These are phyloP conservation scores for Tuber melanosporum DNA, from an alignment of 495 filamentous ascomycete genomes.

Conservation along the genomic window DNA sequence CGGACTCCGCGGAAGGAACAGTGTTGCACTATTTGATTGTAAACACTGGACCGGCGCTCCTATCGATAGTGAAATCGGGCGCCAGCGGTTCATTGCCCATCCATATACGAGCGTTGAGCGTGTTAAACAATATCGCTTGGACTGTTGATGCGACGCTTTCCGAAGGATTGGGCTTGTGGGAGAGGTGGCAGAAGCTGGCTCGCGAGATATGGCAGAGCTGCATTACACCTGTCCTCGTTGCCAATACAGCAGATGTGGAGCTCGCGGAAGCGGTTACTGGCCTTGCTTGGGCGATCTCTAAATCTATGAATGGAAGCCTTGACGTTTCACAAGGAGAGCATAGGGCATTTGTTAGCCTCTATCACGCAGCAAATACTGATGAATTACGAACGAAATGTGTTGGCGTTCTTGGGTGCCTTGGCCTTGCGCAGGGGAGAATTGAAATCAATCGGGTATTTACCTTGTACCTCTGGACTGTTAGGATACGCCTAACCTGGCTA, in stretches of 20 bases:
- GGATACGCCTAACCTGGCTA: slow-evolving; percentile 1
- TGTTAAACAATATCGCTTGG: slow-evolving; percentile 59
- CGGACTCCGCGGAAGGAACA: slow-evolving; percentile 28
- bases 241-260: slow-evolving; percentile 54
- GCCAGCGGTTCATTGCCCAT: slow-evolving; percentile 30
- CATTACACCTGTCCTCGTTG: slow-evolving; percentile 50
- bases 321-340: slow-evolving; percentile 48
- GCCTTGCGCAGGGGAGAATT: slow-evolving; percentile 45
- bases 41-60: slow-evolving; percentile 48
- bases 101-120: slow-evolving; percentile 48
- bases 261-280: slow-evolving; percentile 54
- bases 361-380: slow-evolving; percentile 47
- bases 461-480: slow-evolving; percentile 22
- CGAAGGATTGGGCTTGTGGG: slow-evolving; percentile 41
- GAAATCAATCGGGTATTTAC: slow-evolving; percentile 45
- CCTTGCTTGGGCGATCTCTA: slow-evolving; percentile 57
- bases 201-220: slow-evolving; percentile 51
- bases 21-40: slow-evolving; percentile 45
- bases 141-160: slow-evolving; percentile 49
- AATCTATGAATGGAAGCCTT: slow-evolving; percentile 48
- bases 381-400: slow-evolving; percentile 56
- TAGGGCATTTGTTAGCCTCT: slow-evolving; percentile 56
- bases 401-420: slow-evolving; percentile 55
- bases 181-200: slow-evolving; percentile 49
- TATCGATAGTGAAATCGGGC: slow-evolving; percentile 44